Conservation (phyloP, 495 filamentous ascomycete species). For the Daldinia loculata region DNA sequence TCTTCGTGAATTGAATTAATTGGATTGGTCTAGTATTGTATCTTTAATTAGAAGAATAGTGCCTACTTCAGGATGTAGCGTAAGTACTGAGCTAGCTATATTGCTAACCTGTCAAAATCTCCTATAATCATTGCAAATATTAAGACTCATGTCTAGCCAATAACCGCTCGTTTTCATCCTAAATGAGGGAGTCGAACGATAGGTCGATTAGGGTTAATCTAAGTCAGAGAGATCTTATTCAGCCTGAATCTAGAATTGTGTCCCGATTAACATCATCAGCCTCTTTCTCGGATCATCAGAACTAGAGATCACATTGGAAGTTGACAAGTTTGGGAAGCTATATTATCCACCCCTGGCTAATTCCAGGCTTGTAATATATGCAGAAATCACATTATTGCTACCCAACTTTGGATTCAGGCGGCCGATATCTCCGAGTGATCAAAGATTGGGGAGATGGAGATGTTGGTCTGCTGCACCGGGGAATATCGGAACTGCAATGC, state of each 20-base stretch:
- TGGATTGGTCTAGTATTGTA: background rate
- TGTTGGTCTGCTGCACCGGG: background rate
- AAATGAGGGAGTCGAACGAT: too few species aligned
- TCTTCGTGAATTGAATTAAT: background rate
- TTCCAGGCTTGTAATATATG: too few species aligned
- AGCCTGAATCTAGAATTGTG: background rate
- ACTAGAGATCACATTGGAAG: background rate
- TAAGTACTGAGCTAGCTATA: too few species aligned
- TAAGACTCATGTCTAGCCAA: too few species aligned
- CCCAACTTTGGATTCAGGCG: background rate
- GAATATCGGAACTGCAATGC: background rate
- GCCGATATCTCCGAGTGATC: background rate
- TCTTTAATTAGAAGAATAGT: too few species aligned
- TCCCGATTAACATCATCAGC: background rate
- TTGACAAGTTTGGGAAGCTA: background rate
- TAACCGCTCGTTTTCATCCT: too few species aligned
- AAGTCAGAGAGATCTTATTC: background rate
- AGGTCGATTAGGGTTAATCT: too few species aligned
- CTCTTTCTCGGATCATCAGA: background rate
- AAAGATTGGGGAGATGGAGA: background rate
- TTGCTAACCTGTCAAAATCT: too few species aligned
- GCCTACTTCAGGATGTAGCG: too few species aligned
- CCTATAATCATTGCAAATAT: too few species aligned
- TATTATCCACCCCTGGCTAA: background rate
- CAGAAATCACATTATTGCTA: background rate